Percentiles rank a stretch among this genome's conserved stretches.
Conservation (phyloP, 2,329 filamentous ascomycete species). For the Pseudogymnoascus pannorum region DNA sequence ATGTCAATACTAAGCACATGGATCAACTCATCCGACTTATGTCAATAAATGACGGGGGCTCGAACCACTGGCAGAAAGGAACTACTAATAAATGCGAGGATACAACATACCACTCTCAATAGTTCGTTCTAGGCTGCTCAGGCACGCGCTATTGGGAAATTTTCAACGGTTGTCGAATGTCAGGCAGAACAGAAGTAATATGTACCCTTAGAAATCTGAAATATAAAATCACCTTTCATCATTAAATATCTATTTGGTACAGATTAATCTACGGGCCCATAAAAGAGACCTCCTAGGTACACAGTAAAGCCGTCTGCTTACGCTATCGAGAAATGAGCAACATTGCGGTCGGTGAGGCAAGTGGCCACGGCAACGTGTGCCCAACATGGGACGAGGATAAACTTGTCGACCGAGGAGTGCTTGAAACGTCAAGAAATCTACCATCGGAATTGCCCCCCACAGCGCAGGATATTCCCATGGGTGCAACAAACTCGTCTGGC, state of each 20-base stretch:
- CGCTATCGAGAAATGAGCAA: not conserved
- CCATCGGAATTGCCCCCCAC: not conserved
- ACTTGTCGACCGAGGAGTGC: not conserved
- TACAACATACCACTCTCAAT: not conserved
- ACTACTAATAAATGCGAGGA: not conserved
- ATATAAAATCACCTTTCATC: too few species aligned
- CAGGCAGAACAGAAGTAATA: too few species aligned
- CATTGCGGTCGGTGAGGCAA: not conserved
- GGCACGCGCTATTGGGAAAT: not conserved
- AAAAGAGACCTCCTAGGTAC: not conserved
- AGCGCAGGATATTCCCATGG: not conserved
- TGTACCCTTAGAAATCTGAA: too few species aligned
- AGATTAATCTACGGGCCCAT: too few species aligned
- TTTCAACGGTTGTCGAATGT: not conserved
- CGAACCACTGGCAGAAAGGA: not conserved
- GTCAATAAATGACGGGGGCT: not conserved
- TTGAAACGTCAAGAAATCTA: not conserved
- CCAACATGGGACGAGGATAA: not conserved
- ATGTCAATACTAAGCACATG: not conserved
- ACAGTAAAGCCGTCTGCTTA: not conserved
- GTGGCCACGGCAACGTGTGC: too few species aligned
- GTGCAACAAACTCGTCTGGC: not conserved
- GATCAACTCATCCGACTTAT: not conserved
- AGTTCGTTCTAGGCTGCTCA: not conserved
- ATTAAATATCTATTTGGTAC: too few species aligned